Evolutionary conservation across 345 rosid species (phyloP).

Genomic region (Brassica carinata): DNA sequence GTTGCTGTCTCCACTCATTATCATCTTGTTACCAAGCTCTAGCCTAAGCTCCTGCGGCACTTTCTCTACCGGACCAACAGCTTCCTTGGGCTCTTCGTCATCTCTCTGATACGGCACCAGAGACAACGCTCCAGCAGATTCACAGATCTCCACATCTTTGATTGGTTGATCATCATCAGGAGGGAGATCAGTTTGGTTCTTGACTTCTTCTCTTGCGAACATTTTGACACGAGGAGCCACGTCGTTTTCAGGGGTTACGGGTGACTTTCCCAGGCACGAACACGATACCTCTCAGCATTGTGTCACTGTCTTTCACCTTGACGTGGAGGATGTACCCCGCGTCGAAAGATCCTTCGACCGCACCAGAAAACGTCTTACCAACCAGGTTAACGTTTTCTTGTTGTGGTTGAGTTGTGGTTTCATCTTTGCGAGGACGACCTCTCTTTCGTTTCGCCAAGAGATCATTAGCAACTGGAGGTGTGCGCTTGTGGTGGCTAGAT

Average conservation of each 20-base stretch:
- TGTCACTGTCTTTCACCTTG: conserved; percentile 53
- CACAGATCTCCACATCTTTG: conserved; percentile 37
- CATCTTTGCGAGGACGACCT: conserved; percentile 64
- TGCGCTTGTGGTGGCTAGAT: conserved; percentile 35
- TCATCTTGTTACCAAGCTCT: conserved; percentile 41
- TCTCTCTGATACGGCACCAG: conserved; percentile 21
- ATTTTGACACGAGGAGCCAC: conserved; percentile 66
- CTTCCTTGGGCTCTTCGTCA: conserved; percentile 34
- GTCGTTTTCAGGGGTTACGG: conserved; percentile 61
- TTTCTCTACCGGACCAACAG: conserved; percentile 30
- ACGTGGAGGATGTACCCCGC: conserved; percentile 69
- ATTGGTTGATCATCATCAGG: conserved; percentile 31
- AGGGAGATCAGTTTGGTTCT: conserved; percentile 41
- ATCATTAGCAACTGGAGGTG: conserved; percentile 41
- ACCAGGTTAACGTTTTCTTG: conserved; percentile 43
- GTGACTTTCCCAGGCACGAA: conserved; percentile 28
- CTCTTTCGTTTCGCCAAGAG: conserved; percentile 53
- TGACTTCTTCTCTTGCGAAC: conserved; percentile 47
- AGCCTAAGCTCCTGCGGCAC: conserved; percentile 34
- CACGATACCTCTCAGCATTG: not conserved
- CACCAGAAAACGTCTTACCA: conserved; percentile 61
- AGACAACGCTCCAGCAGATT: conserved; percentile 35
- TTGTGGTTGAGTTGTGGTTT: conserved; percentile 22
- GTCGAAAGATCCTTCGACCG: conserved; percentile 63
- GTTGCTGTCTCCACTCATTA: conserved; percentile 17